These are phyloP conservation scores for Solanum ossicruentum DNA, from an alignment of 257 asterid species.

Conservation along the genomic window DNA sequence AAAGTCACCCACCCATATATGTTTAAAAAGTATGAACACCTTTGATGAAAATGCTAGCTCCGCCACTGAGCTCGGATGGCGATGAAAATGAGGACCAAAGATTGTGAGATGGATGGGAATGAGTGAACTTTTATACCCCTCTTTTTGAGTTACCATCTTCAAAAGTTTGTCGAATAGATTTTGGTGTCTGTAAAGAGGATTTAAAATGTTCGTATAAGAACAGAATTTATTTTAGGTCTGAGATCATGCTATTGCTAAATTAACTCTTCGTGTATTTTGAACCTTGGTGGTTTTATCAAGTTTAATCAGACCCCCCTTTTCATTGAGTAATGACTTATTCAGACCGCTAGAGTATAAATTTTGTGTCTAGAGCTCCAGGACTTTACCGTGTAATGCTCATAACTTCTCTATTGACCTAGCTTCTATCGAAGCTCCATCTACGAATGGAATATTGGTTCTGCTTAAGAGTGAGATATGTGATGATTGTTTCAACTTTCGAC, in stretches of 20 bases:
- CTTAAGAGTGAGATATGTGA: too few species aligned
- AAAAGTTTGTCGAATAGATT: background rate
- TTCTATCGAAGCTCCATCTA: too few species aligned
- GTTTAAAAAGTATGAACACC: too few species aligned
- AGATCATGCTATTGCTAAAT: background rate
- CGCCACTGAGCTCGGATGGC: constrained; percentile 21
- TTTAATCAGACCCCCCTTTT: background rate
- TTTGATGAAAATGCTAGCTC: too few species aligned
- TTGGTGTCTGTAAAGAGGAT: background rate
- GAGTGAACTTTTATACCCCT: background rate
- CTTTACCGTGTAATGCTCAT: background rate
- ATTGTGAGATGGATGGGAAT: constrained; percentile 5
- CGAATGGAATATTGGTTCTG: too few species aligned
- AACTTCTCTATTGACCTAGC: too few species aligned
- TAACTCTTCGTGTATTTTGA: background rate
- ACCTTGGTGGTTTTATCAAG: background rate
- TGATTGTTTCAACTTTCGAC: too few species aligned
- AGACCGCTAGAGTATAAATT: background rate
- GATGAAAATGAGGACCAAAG: constrained; percentile 19
- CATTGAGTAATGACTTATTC: background rate
- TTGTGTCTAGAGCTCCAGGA: background rate
- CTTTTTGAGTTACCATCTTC: background rate
- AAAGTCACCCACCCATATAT: too few species aligned
- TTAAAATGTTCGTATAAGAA: background rate
- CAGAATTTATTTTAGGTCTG: background rate